phyloP scores from a whole-genome alignment of 495 filamentous ascomycete species.

The Neohortaea acidophila region DNA sequence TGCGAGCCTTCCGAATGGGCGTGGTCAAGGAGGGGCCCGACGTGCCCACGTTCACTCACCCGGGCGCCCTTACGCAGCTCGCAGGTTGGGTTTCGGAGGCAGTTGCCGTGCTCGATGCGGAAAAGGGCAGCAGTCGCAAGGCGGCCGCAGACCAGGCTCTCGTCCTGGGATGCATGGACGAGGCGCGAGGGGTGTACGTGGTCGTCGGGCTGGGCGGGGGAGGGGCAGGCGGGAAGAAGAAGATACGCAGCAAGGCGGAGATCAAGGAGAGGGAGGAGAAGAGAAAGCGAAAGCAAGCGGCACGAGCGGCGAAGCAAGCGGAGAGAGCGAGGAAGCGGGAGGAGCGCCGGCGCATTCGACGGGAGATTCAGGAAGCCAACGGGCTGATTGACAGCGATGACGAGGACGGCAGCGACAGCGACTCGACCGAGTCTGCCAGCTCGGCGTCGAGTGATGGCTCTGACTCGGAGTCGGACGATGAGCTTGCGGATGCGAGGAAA shows the following conservation, averaged over 20 bases:
- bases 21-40: slow-evolving; percentile 93
- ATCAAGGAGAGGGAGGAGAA: slow-evolving; percentile 45
- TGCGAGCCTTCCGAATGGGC: slow-evolving; percentile 84
- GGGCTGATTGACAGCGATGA: slow-evolving; percentile 28
- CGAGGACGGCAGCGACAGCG: slow-evolving; percentile 40
- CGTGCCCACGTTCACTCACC: slow-evolving; percentile 74
- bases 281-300: slow-evolving; percentile 43
- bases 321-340: slow-evolving; percentile 37
- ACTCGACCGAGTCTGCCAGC: slow-evolving; percentile 31
- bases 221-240: slow-evolving; percentile 39
- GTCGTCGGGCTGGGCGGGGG: slow-evolving; percentile 81
- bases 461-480: slow-evolving; percentile 36
- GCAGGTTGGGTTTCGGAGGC: slow-evolving; percentile 91
- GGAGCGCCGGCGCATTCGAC: slow-evolving; percentile 10
- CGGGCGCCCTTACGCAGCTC: slow-evolving; percentile 80
- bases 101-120: slow-evolving; percentile 72
- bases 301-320: slow-evolving; percentile 34
- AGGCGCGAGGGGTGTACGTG: slow-evolving; percentile 73
- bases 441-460: slow-evolving; percentile 29
- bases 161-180: slow-evolving; percentile 78
- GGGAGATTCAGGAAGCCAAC: slow-evolving; percentile 23
- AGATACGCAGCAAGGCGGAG: slow-evolving; percentile 44
- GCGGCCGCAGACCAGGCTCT: slow-evolving; percentile 44
- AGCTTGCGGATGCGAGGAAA: slow-evolving; percentile 40
- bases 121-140: slow-evolving; percentile 42